Percentiles rank a stretch among this genome's conserved stretches.
Evolutionary conservation across 768 basidiomycete species (phyloP).

Genomic region (Thelephora aurantiotincta): DNA sequence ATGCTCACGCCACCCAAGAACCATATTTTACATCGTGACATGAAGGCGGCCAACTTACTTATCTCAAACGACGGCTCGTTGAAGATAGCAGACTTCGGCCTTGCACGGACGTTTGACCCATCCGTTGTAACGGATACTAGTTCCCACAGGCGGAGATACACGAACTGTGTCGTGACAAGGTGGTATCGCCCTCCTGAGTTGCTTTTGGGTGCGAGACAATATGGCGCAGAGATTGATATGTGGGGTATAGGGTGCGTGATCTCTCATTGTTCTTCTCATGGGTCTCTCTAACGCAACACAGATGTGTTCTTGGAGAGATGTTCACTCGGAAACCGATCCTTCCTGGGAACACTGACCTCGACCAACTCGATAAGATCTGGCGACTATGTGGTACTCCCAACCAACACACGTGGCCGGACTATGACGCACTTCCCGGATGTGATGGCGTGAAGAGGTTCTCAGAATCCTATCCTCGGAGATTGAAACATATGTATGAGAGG

Average conservation of each 20-base stretch:
- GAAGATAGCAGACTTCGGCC: conserved; percentile 91
- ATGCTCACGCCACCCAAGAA: conserved; percentile 39
- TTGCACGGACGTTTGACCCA: conserved; percentile 71
- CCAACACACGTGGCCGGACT: conserved; percentile 70
- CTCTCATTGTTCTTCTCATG: conserved; percentile 15
- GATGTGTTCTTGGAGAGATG: conserved; percentile 97
- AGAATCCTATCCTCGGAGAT: conserved; percentile 31
- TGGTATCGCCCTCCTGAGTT: conserved; percentile 95
- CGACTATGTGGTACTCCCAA: conserved; percentile 80
- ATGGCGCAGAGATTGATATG: conserved; percentile 90
- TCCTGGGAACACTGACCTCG: conserved; percentile 77
- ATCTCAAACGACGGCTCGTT: conserved; percentile 78
- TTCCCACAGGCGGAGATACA: conserved; percentile 46
- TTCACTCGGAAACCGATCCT: conserved; percentile 78
- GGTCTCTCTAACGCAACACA: conserved; percentile 15
- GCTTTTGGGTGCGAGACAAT: conserved; percentile 75
- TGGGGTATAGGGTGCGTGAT: conserved; percentile 74
- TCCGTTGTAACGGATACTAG: conserved; percentile 27
- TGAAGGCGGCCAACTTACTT: conserved; percentile 96
- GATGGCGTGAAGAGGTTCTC: conserved; percentile 60
- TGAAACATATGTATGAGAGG: conserved; percentile 48
- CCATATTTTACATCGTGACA: conserved; percentile 92
- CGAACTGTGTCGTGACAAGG: conserved; percentile 88
- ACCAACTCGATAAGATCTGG: conserved; percentile 87
- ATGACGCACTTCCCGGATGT: conserved; percentile 61